These are phyloP conservation scores for Colletotrichum cereale DNA, from an alignment of 2,329 filamentous ascomycete species.

Conservation along the genomic window DNA sequence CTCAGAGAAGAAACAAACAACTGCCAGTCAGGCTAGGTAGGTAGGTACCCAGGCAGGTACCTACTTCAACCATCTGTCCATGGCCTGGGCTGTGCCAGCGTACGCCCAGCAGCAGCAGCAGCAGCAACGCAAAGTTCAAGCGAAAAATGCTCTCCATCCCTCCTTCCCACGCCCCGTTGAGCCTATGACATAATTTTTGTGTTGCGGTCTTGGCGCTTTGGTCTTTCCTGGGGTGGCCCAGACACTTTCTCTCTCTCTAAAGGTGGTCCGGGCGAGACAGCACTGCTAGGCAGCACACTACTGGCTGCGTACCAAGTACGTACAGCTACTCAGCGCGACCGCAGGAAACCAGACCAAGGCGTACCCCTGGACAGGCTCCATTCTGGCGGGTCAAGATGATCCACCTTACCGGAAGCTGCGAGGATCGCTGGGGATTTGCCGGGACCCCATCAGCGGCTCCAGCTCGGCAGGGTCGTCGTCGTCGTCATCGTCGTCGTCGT, in stretches of 20 bases:
- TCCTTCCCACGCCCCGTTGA: neutral
- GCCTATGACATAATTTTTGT: slow-evolving; percentile 39
- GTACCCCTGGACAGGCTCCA: neutral
- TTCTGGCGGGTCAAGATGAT: neutral
- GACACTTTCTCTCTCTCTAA: neutral
- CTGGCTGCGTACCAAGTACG: too few relatives aligned
- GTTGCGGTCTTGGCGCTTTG: neutral
- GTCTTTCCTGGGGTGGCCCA: neutral
- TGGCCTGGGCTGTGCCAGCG: slow-evolving; percentile 6
- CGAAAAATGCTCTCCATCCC: neutral
- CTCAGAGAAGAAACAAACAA: neutral
- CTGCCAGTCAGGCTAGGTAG: neutral
- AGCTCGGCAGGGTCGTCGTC: slow-evolving; percentile 17
- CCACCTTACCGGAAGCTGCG: slow-evolving; percentile 37
- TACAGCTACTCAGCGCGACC: too few relatives aligned
- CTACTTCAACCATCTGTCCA: neutral
- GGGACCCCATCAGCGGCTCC: slow-evolving; percentile 14
- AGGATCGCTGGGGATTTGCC: slow-evolving; percentile 38
- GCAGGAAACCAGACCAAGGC: slow-evolving; percentile 7
- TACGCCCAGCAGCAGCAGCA: neutral
- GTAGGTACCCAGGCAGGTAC: too few relatives aligned
- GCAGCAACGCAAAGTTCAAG: neutral
- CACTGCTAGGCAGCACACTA: too few relatives aligned
- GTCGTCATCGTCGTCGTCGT: neutral
- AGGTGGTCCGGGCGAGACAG: slow-evolving; percentile 23